Percentiles rank a stretch among this genome's conserved stretches.
phyloP scores from a whole-genome alignment of 345 rosid genomes.

The Salix koriyanagi region DNA sequence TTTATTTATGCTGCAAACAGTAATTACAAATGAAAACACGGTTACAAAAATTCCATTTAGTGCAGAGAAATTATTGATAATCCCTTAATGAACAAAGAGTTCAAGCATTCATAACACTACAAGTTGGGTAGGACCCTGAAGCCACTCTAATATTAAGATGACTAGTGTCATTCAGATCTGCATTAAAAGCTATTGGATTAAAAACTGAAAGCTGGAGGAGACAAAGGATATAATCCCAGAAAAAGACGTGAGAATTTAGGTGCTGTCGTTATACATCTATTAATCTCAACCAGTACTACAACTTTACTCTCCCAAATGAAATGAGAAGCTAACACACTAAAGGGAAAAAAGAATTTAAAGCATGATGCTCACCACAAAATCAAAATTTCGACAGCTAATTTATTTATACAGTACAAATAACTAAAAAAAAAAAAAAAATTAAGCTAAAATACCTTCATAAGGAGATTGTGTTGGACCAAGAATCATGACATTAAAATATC shows the following conservation, averaged over 20 bases:
- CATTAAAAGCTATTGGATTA: neutral
- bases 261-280: neutral
- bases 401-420: neutral
- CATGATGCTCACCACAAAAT: neutral
- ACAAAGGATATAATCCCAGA: neutral
- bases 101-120: neutral
- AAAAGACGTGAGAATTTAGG: neutral
- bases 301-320: neutral
- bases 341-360: neutral
- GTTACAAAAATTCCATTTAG: neutral
- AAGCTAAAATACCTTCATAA: constrained; percentile 63
- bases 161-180: neutral
- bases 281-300: neutral
- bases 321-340: neutral
- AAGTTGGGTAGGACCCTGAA: neutral
- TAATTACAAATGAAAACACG: neutral
- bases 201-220: neutral
- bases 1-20: neutral
- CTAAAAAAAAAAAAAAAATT: neutral
- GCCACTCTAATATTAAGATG: neutral
- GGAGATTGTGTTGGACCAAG: constrained; percentile 97
- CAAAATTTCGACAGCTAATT: neutral
- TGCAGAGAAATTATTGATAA: neutral
- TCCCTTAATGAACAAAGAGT: neutral
- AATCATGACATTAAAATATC: constrained; percentile 93